Evolutionary conservation across 257 asterid species (phyloP).

Genomic region (Solanum acaule): DNA sequence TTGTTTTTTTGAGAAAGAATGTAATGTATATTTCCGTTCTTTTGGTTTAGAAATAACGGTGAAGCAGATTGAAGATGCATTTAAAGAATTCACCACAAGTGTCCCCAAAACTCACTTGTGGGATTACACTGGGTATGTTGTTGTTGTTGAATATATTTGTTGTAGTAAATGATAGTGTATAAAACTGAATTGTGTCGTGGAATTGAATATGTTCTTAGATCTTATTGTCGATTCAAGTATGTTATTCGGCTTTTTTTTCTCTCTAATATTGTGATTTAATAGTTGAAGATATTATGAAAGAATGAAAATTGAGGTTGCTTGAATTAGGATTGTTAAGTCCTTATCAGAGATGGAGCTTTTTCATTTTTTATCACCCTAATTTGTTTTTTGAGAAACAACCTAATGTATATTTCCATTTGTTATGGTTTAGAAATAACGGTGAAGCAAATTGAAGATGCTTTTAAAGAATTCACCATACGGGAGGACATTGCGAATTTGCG

Average conservation of each 20-base stretch:
- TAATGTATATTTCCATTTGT: neutral
- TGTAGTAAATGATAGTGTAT: too few species aligned
- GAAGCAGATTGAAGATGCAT: slow-evolving; percentile 88
- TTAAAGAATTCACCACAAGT: slow-evolving; percentile 66
- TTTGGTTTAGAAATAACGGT: slow-evolving; percentile 57
- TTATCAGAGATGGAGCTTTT: neutral
- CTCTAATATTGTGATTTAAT: neutral
- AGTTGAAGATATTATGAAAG: neutral
- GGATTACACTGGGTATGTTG: too few species aligned
- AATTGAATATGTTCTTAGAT: too few species aligned
- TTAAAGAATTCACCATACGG: slow-evolving; percentile 78
- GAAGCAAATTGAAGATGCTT: slow-evolving; percentile 89
- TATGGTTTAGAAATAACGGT: slow-evolving; percentile 58
- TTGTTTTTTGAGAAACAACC: neutral
- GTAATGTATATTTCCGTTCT: neutral
- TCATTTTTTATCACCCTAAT: neutral
- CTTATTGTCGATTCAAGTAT: neutral
- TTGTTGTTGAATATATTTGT: too few species aligned
- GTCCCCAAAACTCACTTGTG: too few species aligned
- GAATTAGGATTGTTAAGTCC: neutral
- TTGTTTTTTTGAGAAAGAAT: neutral
- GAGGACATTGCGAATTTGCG: slow-evolving; percentile 46
- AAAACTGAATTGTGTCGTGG: too few species aligned
- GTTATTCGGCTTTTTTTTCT: neutral
- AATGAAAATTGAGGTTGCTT: neutral